These are phyloP conservation scores for Brassica hybrid DNA, from an alignment of 441 rosid species.

Conservation along the genomic window DNA sequence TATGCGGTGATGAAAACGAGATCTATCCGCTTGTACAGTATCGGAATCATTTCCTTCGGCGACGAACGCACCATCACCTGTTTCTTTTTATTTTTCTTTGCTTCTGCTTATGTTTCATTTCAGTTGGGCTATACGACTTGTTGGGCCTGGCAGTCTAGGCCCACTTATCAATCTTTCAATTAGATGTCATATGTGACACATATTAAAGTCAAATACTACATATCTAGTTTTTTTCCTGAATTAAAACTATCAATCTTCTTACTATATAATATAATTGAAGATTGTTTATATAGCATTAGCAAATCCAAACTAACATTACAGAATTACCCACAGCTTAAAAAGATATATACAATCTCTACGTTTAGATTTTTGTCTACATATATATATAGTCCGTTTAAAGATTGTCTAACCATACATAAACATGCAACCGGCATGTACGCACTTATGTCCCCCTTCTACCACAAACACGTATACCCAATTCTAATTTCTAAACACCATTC, in stretches of 20 bases:
- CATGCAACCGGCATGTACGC: slow-evolving; percentile 36
- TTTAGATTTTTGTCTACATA: background rate
- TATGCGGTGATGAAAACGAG: background rate
- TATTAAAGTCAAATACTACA: background rate
- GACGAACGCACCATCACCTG: background rate
- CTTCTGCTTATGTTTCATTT: background rate
- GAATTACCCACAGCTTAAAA: background rate
- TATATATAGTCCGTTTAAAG: background rate
- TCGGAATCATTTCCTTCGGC: background rate
- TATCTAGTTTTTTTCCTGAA: background rate
- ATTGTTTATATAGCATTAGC: background rate
- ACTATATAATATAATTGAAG: background rate
- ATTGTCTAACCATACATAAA: slow-evolving; percentile 3
- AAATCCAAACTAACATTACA: background rate
- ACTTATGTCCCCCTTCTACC: slow-evolving; percentile 9
- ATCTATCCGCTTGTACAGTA: background rate
- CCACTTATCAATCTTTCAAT: background rate
- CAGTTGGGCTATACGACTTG: background rate
- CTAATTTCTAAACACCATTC: slow-evolving; percentile 16
- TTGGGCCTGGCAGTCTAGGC: background rate
- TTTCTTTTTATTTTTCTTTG: too few species aligned
- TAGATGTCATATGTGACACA: background rate
- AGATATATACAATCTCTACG: background rate
- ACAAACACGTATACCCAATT: background rate
- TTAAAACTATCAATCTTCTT: background rate